phyloP scores from a whole-genome alignment of 768 basidiomycete species.

The Steccherinum ochraceum region DNA sequence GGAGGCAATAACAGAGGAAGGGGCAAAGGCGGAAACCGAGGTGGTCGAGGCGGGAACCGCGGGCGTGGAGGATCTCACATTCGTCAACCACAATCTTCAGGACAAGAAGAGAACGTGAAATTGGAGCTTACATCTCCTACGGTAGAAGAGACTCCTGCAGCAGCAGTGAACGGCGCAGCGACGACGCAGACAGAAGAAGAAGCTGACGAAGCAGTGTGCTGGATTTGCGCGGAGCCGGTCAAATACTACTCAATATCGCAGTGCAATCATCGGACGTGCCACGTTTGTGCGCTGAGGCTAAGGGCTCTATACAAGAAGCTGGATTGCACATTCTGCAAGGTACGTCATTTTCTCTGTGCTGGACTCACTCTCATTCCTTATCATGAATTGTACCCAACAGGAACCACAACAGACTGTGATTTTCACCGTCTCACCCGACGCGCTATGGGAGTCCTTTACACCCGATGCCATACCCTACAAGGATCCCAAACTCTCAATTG shows the following conservation, averaged over 20 bases:
- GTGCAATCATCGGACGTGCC: slow-evolving; percentile 94
- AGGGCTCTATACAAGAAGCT: slow-evolving; percentile 89
- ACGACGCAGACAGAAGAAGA: slow-evolving; percentile 11
- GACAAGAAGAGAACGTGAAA: slow-evolving; percentile 1
- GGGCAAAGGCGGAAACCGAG: slow-evolving; percentile 13
- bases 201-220: slow-evolving; percentile 55
- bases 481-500: slow-evolving; percentile 68
- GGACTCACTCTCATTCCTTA: background rate
- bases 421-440: slow-evolving; percentile 63
- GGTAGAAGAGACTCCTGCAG: slow-evolving; percentile 1
- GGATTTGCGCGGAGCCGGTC: slow-evolving; percentile 93
- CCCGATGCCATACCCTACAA: slow-evolving; percentile 53
- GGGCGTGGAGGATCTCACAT: background rate
- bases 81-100: slow-evolving; percentile 4
- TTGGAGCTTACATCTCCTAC: background rate
- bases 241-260: slow-evolving; percentile 84
- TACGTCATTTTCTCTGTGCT: slow-evolving; percentile 33
- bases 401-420: slow-evolving; percentile 70
- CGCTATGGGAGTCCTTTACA: slow-evolving; percentile 51
- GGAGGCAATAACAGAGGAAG: slow-evolving; percentile 15
- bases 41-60: slow-evolving; percentile 6
- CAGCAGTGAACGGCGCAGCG: slow-evolving; percentile 2
- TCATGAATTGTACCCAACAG: slow-evolving; percentile 33
- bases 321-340: slow-evolving; percentile 97
- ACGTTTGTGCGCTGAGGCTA: slow-evolving; percentile 84